Conservation (phyloP, 345 rosid genomes). For the Populus ilicifolia region DNA sequence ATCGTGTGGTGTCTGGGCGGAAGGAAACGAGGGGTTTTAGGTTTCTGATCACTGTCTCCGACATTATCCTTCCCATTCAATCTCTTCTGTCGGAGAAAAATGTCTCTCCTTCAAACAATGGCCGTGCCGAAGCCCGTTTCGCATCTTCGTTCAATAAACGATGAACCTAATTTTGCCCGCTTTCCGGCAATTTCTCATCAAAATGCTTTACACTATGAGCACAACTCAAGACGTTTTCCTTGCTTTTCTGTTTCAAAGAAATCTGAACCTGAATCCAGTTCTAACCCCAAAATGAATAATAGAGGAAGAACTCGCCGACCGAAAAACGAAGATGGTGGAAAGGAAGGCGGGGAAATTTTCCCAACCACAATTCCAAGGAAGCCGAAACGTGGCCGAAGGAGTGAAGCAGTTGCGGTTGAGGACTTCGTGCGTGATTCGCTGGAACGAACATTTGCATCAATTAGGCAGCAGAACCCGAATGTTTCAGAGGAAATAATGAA, state of each 20-base stretch:
- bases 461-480: constrained; percentile 52
- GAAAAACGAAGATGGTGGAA: constrained; percentile 19
- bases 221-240: constrained; percentile 15
- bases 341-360: constrained; percentile 25
- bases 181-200: constrained; percentile 7
- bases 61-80: no score
- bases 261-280: constrained; percentile 36
- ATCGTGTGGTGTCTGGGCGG: no score
- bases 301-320: constrained; percentile 11
- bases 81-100: constrained; percentile 8
- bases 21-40: no score
- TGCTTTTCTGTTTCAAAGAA: constrained; percentile 42
- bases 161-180: neutral
- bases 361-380: constrained; percentile 50
- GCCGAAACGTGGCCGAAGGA: constrained; percentile 66
- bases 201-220: neutral
- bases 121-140: constrained; percentile 24
- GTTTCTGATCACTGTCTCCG: no score
- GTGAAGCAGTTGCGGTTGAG: constrained; percentile 81
- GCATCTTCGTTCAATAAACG: constrained; percentile 8
- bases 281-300: constrained; percentile 28
- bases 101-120: constrained; percentile 32
- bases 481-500: constrained; percentile 50
- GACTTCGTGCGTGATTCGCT: constrained; percentile 68
- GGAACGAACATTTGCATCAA: constrained; percentile 60